Conservation (phyloP, 805 yeast genomes). For the Nakazawaea laoshanensis region DNA sequence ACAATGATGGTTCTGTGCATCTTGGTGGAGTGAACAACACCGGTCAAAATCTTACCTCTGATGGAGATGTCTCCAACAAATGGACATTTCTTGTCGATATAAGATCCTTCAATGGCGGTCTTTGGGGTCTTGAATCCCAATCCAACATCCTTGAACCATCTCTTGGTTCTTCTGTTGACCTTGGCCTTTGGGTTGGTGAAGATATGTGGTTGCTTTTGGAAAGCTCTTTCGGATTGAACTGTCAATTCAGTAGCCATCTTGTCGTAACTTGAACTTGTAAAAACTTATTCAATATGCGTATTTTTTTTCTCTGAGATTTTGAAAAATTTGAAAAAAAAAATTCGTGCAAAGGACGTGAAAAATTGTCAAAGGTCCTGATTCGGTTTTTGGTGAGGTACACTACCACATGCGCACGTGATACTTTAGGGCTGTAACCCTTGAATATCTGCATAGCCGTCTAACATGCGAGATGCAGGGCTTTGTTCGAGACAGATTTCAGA, state of each 20-base stretch:
- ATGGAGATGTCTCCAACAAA: slow-evolving; percentile 94
- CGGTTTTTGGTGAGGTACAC: too few species aligned
- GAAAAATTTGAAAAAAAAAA: too few species aligned
- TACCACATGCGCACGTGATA: too few species aligned
- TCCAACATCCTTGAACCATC: slow-evolving; percentile 99
- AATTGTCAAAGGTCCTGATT: too few species aligned
- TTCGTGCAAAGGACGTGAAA: too few species aligned
- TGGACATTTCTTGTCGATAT: slow-evolving; percentile 99
- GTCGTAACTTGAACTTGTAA: slow-evolving; percentile 11
- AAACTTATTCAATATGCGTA: too few species aligned
- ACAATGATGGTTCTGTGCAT: slow-evolving; percentile 99
- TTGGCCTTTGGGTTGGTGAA: slow-evolving; percentile 99
- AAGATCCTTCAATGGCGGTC: slow-evolving; percentile 95
- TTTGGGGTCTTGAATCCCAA: slow-evolving; percentile 99
- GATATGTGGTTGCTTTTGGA: slow-evolving; percentile 99
- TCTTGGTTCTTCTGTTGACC: slow-evolving; percentile 98
- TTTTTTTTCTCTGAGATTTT: too few species aligned
- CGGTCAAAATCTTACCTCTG: slow-evolving; percentile 99
- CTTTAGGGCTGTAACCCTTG: too few species aligned
- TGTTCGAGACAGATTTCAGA: too few species aligned
- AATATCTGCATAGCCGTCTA: too few species aligned
- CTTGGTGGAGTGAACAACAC: slow-evolving; percentile 99
- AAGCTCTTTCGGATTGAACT: slow-evolving; percentile 99
- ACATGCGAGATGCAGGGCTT: too few species aligned
- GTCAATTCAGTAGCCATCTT: slow-evolving; percentile 99